These are phyloP conservation scores for Paecilomyces variotii DNA, from an alignment of 2,329 filamentous ascomycete species.

Conservation along the genomic window DNA sequence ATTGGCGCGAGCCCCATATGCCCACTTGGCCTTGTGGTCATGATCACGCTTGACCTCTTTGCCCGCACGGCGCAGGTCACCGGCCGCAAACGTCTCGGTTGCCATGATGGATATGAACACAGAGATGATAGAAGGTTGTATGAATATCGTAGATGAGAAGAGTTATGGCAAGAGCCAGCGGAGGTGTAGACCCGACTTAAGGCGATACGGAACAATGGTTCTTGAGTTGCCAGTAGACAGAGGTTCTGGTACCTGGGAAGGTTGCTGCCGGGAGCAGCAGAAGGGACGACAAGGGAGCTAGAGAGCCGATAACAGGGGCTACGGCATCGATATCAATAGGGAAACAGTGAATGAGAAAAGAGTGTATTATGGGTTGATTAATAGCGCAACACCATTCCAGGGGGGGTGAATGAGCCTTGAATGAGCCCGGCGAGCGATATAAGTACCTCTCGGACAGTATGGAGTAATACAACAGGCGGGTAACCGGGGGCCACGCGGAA, in stretches of 20 bases:
- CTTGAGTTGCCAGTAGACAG: not conserved
- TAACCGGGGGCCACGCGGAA: not conserved
- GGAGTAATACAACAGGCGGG: not conserved
- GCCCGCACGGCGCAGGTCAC: constrained; percentile 48
- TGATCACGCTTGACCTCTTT: constrained; percentile 39
- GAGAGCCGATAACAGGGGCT: not conserved
- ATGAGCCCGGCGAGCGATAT: not conserved
- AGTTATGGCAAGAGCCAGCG: not conserved
- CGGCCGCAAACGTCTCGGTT: constrained; percentile 33
- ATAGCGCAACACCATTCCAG: not conserved
- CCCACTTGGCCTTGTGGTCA: constrained; percentile 35
- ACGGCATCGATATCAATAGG: not conserved
- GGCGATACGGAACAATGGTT: not conserved
- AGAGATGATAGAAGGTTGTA: not conserved
- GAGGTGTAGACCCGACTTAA: not conserved
- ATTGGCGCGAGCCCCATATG: constrained; percentile 21
- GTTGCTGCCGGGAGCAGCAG: not conserved
- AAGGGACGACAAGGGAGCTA: not conserved
- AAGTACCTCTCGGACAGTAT: not conserved
- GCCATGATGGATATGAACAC: constrained; percentile 9
- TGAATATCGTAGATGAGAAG: not conserved
- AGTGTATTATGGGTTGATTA: not conserved
- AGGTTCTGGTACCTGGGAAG: not conserved
- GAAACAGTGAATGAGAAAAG: not conserved
- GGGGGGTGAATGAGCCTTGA: not conserved